Evolutionary conservation across 2,329 filamentous ascomycete species (phyloP).

Genomic region (Clonostachys rosea): DNA sequence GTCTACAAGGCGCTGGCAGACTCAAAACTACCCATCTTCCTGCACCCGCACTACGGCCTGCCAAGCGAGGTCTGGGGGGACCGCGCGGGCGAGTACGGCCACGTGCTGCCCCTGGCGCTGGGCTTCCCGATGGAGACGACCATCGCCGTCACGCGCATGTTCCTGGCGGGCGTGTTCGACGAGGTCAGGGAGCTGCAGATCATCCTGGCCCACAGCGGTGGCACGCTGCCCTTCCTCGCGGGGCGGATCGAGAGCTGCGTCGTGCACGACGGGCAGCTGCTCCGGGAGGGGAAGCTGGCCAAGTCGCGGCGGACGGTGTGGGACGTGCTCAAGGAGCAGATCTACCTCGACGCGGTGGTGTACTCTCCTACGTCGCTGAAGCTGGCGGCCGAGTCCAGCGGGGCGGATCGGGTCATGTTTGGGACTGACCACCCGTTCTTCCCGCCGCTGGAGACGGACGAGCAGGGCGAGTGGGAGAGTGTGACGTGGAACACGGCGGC

Average conservation of each 20-base stretch:
- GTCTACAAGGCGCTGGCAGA: conserved; percentile 68
- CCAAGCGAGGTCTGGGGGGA: conserved; percentile 77
- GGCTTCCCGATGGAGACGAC: conserved; percentile 93
- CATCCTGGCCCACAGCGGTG: conserved; percentile 82
- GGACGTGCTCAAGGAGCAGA: conserved; percentile 62
- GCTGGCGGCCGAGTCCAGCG: conserved; percentile 64
- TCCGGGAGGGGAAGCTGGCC: conserved; percentile 53
- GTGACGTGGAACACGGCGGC: conserved; percentile 49
- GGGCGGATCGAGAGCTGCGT: conserved; percentile 87
- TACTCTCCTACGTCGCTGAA: conserved; percentile 71
- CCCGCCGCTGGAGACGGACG: conserved; percentile 63
- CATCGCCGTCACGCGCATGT: conserved; percentile 83
- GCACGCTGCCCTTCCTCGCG: conserved; percentile 83
- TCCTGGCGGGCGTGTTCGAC: conserved; percentile 82
- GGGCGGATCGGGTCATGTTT: conserved; percentile 70
- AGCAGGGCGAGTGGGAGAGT: conserved; percentile 65
- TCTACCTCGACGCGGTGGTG: conserved; percentile 84
- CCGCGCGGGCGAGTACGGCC: conserved; percentile 69
- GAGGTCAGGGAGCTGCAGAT: conserved; percentile 64
- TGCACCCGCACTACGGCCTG: conserved; percentile 90
- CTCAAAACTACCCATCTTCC: conserved; percentile 64
- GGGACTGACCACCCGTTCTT: conserved; percentile 85
- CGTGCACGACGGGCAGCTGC: conserved; percentile 73
- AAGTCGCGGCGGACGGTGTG: conserved; percentile 43
- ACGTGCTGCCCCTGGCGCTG: conserved; percentile 79